phyloP scores from a whole-genome alignment of 2,329 filamentous ascomycete species.

The Amauroascus niger region DNA sequence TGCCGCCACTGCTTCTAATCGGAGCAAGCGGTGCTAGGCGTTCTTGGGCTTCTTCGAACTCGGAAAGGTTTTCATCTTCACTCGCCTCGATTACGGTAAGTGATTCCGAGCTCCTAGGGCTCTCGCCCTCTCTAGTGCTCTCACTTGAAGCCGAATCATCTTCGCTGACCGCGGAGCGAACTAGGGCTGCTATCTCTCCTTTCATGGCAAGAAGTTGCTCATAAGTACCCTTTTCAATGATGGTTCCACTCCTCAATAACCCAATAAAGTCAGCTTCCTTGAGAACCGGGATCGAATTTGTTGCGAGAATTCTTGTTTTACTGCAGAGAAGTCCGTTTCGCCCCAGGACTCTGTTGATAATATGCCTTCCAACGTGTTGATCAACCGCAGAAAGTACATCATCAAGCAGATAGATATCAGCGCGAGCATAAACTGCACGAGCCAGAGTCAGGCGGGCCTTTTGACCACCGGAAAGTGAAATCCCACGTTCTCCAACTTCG shows the following conservation, averaged over 20 bases:
- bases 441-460: constrained; percentile 89
- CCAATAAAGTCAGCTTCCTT: constrained; percentile 83
- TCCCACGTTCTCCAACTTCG: constrained; percentile 90
- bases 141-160: constrained; percentile 44
- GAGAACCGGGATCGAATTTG: constrained; percentile 87
- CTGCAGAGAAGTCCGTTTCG: constrained; percentile 67
- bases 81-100: constrained; percentile 42
- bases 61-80: constrained; percentile 43
- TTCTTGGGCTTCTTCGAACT: constrained; percentile 57
- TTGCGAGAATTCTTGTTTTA: constrained; percentile 88
- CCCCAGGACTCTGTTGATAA: constrained; percentile 90
- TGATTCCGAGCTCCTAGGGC: constrained; percentile 59
- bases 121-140: constrained; percentile 43
- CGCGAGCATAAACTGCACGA: constrained; percentile 86
- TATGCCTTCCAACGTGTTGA: constrained; percentile 87
- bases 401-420: constrained; percentile 92
- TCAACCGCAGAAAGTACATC: constrained; percentile 96
- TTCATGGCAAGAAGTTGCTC: constrained; percentile 88
- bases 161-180: constrained; percentile 58
- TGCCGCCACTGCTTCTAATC: constrained; percentile 54
- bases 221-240: constrained; percentile 83
- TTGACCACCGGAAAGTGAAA: constrained; percentile 89
- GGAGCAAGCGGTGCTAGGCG: constrained; percentile 64
- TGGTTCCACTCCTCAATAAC: constrained; percentile 69
- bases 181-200: constrained; percentile 73